Conservation (phyloP, 1,284 basidiomycete genomes). For the Rhodotorula sp. region DNA sequence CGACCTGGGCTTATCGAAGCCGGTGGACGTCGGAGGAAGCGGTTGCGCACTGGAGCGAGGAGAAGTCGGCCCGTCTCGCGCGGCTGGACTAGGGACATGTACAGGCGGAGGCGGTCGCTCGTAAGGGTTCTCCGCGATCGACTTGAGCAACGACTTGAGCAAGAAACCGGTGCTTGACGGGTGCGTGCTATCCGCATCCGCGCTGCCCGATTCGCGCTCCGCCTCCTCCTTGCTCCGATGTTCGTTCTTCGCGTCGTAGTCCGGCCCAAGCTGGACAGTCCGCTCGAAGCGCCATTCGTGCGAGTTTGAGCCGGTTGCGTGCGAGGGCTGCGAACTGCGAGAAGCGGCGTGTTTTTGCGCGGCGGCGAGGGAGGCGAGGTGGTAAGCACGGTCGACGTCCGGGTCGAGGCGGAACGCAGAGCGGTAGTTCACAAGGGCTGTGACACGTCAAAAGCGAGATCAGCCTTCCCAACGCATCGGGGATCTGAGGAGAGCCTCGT, state of each 20-base stretch:
- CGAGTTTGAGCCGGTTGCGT: neutral
- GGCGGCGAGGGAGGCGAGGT: constrained; percentile 15
- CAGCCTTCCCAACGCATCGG: too few species aligned
- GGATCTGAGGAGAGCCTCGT: too few species aligned
- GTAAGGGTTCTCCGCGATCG: constrained; percentile 37
- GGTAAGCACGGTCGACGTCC: constrained; percentile 40
- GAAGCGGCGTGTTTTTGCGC: constrained; percentile 12
- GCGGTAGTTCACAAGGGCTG: constrained; percentile 39
- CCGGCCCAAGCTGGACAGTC: constrained; percentile 40
- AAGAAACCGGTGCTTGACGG: constrained; percentile 33
- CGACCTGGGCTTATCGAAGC: neutral
- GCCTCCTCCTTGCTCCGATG: constrained; percentile 29
- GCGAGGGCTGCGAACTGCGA: constrained; percentile 5
- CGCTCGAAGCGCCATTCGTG: constrained; percentile 40
- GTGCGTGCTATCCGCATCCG: constrained; percentile 19
- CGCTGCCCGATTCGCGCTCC: constrained; percentile 24
- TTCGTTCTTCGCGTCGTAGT: constrained; percentile 38
- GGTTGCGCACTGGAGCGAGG: neutral
- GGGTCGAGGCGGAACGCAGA: constrained; percentile 41
- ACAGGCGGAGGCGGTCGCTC: constrained; percentile 15
- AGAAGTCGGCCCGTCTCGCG: neutral
- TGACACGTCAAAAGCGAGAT: neutral
- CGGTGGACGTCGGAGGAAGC: neutral
- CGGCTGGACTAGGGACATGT: neutral
- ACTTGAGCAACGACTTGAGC: constrained; percentile 24